phyloP scores from a whole-genome alignment of 495 filamentous ascomycete species.

The Xylaria nigripes region DNA sequence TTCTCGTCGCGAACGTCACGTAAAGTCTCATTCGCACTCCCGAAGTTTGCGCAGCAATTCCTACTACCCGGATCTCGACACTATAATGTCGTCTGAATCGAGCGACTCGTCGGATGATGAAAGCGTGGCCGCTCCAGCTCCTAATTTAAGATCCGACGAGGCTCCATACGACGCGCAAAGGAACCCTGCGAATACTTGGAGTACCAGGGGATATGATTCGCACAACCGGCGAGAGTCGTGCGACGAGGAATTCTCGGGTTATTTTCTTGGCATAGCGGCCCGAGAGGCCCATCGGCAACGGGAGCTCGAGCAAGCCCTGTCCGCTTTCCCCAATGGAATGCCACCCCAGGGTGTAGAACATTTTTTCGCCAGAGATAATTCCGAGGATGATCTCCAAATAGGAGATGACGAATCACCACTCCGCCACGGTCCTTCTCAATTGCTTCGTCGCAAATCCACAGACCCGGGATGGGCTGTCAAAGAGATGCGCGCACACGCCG shows the following conservation, averaged over 20 bases:
- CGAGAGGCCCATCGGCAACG: constrained; percentile 64
- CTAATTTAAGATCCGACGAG: constrained; percentile 24
- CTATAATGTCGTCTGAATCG: constrained; percentile 29
- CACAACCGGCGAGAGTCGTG: constrained; percentile 48
- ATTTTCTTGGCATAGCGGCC: constrained; percentile 67
- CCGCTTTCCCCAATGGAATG: constrained; percentile 41
- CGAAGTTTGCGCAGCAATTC: constrained; percentile 31
- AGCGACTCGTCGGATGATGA: constrained; percentile 28
- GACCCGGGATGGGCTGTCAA: constrained; percentile 45
- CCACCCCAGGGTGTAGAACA: constrained; percentile 45
- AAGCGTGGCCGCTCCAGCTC: constrained; percentile 12
- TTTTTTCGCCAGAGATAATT: constrained; percentile 47
- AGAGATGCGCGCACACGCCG: constrained; percentile 43
- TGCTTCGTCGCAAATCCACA: constrained; percentile 36
- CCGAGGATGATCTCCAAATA: constrained; percentile 34
- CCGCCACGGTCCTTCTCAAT: constrained; percentile 26
- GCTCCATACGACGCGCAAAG: constrained; percentile 18
- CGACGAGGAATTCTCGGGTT: constrained; percentile 63
- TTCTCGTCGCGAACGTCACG: constrained; percentile 28
- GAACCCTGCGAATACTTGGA: constrained; percentile 30
- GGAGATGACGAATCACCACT: constrained; percentile 26
- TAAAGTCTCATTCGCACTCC: constrained; percentile 33
- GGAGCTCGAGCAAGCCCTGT: constrained; percentile 40
- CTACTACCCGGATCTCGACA: constrained; percentile 33
- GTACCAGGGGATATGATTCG: constrained; percentile 26